Evolutionary conservation across 73 alveolate species (phyloP).

Genomic region (Symbiodinium natans): DNA sequence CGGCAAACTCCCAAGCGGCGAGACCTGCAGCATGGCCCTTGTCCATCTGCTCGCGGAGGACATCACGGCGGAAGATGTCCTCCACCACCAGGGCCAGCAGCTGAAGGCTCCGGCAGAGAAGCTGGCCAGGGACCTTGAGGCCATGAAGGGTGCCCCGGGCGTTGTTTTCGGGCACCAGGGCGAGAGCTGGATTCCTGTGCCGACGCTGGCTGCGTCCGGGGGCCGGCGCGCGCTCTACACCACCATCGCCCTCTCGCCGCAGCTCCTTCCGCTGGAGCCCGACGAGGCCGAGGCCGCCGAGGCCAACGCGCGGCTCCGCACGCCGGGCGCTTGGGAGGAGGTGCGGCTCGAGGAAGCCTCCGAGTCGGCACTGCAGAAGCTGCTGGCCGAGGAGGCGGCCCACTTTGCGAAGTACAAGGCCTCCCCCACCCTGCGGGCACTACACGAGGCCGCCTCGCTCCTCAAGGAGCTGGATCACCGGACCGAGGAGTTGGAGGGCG

Average conservation of each 20-base stretch:
- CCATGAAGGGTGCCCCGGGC: background rate
- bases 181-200: constrained; percentile 74
- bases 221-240: constrained; percentile 72
- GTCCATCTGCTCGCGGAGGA: background rate
- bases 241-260: constrained; percentile 83
- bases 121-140: background rate
- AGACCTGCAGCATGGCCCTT: background rate
- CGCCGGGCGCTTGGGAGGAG: constrained; percentile 14
- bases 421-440: background rate
- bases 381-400: constrained; percentile 5
- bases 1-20: background rate
- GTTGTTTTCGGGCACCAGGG: too few species aligned
- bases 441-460: constrained; percentile 40
- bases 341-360: background rate
- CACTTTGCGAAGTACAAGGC: background rate
- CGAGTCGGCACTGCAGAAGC: background rate
- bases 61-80: background rate
- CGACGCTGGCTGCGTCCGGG: constrained; percentile 27
- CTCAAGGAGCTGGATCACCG: constrained; percentile 16
- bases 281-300: constrained; percentile 76
- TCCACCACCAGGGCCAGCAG: background rate
- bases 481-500: constrained; percentile 51
- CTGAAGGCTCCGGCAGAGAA: constrained; percentile 57
- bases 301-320: constrained; percentile 19
- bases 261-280: constrained; percentile 77